phyloP scores from a whole-genome alignment of 768 basidiomycete species.

The Pulveroboletus sp. region DNA sequence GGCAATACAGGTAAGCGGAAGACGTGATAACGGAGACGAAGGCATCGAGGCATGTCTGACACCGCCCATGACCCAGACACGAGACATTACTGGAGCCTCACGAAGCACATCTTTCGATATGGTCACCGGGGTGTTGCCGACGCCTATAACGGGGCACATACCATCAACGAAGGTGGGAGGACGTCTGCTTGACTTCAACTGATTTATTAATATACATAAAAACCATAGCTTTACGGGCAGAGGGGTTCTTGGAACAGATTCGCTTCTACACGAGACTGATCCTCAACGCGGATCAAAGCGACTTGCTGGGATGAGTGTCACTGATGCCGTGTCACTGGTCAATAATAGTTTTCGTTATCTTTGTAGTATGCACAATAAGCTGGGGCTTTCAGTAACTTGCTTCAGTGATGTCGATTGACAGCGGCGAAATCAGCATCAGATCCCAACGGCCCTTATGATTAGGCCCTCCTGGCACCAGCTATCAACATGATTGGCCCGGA shows the following conservation, averaged over 20 bases:
- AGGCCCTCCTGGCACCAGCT: background rate
- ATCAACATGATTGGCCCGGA: conserved; percentile 12
- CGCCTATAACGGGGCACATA: conserved; percentile 36
- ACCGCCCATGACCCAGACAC: conserved; percentile 41
- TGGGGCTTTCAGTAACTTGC: background rate
- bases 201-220: conserved; percentile 8
- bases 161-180: conserved; percentile 26
- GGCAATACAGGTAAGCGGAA: conserved; percentile 23
- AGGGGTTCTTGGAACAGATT: conserved; percentile 29
- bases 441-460: background rate
- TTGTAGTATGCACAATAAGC: too few relatives aligned
- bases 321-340: background rate
- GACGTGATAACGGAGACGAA: conserved; percentile 19
- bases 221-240: conserved; percentile 26
- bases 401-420: background rate
- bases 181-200: background rate
- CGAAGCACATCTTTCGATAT: conserved; percentile 46
- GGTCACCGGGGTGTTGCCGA: conserved; percentile 27
- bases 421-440: background rate
- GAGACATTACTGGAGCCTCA: conserved; percentile 42
- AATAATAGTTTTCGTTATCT: background rate
- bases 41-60: conserved; percentile 10
- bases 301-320: conserved; percentile 15
- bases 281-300: conserved; percentile 31
- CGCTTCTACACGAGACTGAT: conserved; percentile 32